phyloP scores from a whole-genome alignment of 345 rosid species.

The Boechera divaricarpa region DNA sequence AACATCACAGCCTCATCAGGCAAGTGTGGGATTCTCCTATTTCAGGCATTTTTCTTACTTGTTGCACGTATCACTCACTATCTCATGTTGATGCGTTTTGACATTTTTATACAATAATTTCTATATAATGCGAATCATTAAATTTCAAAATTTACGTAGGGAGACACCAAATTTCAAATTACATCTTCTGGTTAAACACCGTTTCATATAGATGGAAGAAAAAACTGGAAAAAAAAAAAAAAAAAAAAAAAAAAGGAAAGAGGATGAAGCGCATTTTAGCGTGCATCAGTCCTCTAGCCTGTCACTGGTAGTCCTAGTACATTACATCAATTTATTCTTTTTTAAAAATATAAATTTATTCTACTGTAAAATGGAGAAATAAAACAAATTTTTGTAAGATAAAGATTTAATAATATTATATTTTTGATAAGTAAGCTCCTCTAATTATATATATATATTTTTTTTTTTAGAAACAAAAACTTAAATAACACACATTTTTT shows the following conservation, averaged over 20 bases:
- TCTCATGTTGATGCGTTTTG: conserved; percentile 38
- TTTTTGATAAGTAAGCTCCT: background rate
- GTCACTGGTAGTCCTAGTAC: conserved; percentile 30
- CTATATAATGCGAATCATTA: conserved; percentile 24
- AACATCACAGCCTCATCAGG: conserved; percentile 19
- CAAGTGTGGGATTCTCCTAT: conserved; percentile 40
- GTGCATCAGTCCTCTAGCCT: conserved; percentile 23
- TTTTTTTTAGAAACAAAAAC: too few species aligned
- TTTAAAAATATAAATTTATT: too few species aligned
- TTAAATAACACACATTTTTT: too few species aligned
- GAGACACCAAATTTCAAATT: conserved; percentile 16
- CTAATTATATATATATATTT: background rate
- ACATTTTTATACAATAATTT: conserved; percentile 19
- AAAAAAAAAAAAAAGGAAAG: background rate
- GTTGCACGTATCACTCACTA: conserved; percentile 14
- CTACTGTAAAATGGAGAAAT: background rate
- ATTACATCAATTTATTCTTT: conserved; percentile 23
- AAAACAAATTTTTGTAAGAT: background rate
- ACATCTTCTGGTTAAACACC: background rate
- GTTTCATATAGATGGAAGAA: conserved; percentile 6
- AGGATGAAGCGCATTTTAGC: conserved; percentile 24
- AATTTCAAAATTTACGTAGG: conserved; percentile 20
- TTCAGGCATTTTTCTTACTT: conserved; percentile 20
- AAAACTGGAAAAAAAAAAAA: background rate
- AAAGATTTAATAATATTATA: background rate